Evolutionary conservation across 179 eudicot genomes (phyloP).

Genomic region (Pouteria campechiana): DNA sequence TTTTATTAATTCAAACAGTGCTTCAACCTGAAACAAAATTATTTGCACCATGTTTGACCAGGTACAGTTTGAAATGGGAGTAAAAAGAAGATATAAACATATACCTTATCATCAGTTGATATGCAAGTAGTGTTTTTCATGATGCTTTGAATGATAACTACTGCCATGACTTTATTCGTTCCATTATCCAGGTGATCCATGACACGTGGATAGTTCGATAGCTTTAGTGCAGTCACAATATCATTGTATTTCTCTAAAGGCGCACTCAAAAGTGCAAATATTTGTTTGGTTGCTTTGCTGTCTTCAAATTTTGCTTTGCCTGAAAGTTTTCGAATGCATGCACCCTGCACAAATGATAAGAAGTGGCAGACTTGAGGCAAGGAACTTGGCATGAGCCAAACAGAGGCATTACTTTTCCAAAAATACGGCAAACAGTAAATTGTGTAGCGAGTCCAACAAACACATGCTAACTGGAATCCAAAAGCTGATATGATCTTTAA

Average conservation of each 20-base stretch:
- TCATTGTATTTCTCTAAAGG: conserved; percentile 92
- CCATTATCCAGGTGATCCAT: conserved; percentile 90
- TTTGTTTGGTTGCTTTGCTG: conserved; percentile 84
- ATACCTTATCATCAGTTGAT: conserved; percentile 87
- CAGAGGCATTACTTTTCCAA: too few relatives aligned
- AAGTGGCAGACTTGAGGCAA: too few relatives aligned
- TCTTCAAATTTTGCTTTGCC: conserved; percentile 81
- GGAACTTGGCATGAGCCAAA: too few relatives aligned
- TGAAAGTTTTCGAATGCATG: conserved; percentile 83
- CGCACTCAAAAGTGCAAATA: conserved; percentile 91
- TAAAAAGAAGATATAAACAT: neutral
- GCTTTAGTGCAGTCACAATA: conserved; percentile 85
- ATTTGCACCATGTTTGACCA: too few relatives aligned
- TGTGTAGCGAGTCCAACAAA: too few relatives aligned
- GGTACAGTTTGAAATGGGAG: neutral
- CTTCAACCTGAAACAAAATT: conserved; percentile 63
- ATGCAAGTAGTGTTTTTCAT: conserved; percentile 67
- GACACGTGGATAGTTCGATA: conserved; percentile 87
- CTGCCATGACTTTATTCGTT: conserved; percentile 92
- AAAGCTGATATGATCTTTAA: too few relatives aligned
- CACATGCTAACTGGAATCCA: too few relatives aligned
- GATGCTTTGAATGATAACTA: conserved; percentile 84
- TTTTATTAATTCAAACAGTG: conserved; percentile 75
- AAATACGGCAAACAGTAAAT: too few relatives aligned
- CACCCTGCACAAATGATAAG: too few relatives aligned